A percentile compares a stretch with the other conserved stretches of the same genome.
These are phyloP conservation scores for grape (Vitis vinifera) DNA, from an alignment of 164 flowering plant genomes.

Conservation along the genomic window DNA sequence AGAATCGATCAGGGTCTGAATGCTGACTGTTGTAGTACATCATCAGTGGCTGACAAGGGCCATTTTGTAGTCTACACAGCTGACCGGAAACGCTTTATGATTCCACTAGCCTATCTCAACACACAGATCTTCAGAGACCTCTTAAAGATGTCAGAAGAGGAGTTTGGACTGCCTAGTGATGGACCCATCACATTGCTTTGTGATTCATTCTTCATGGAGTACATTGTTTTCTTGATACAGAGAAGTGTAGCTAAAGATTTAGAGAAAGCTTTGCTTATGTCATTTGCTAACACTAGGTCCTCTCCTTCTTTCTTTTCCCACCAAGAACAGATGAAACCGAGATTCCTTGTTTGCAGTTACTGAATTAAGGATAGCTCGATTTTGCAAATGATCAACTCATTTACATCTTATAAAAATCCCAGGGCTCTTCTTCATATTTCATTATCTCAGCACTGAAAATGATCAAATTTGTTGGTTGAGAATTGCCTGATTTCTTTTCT, in stretches of 20 bases:
- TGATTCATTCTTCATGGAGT: conserved; percentile 4
- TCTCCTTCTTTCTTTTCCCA: neutral
- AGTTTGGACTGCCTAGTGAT: conserved; percentile 6
- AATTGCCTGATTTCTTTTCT: no score
- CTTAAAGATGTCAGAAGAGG: conserved; percentile 5
- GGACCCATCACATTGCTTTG: conserved; percentile 9
- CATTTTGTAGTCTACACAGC: conserved; percentile 10
- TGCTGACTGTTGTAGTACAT: neutral
- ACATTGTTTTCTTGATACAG: neutral
- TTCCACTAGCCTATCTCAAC: conserved; percentile 3
- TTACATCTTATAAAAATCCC: neutral
- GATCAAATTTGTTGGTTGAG: no score
- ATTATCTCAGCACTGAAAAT: neutral
- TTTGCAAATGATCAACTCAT: conserved; percentile 3
- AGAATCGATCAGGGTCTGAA: neutral
- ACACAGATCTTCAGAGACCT: neutral
- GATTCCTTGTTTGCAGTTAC: neutral
- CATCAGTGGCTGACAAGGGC: neutral
- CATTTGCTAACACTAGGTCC: neutral
- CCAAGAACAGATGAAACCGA: neutral
- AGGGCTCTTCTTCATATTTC: neutral
- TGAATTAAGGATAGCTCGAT: neutral
- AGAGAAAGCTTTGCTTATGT: neutral
- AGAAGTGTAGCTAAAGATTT: neutral
- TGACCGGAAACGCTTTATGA: neutral